Base-by-base conservation (phyloP, 208 protist species). In the Vickermania ingenoplastis region DNA sequence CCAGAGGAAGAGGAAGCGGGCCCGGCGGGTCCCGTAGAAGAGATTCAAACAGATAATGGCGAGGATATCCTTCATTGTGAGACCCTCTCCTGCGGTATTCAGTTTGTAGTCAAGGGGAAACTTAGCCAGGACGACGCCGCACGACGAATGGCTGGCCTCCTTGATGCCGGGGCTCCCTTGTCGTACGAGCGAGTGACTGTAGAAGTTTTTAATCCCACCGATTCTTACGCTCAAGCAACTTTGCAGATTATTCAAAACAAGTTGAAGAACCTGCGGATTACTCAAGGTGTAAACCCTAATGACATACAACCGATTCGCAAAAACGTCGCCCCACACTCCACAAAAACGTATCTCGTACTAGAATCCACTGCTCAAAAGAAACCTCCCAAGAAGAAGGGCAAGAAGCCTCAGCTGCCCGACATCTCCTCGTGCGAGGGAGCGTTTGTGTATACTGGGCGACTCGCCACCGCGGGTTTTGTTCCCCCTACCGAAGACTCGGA, bases 81-180 rank as follows among this genome's bases (percentile, higher is more conserved):
- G 41, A 21, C 4, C 5, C 57, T 61, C 36, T 49, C n/a, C 13
- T 61, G 57, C 24, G 57, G 57, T 4, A 7, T 61, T 17, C n/a
- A 55, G 31, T 61, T 54, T 55, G 41, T n/a, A n/a, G 36, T 61
- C 17, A 14, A 55, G 7, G 57, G 57, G 11, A 53, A 61, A 23
- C 25, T 61, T 4, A 61, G 57, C 24, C 7, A 61, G 23, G 17
- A 14, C 5, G 41, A 61, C 24, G 23, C 57, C 14, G 57, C 22
- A n/a, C 26, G 41, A 23, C 13, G 24, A 11, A 49, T 49, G 36
- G 41, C 28, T 13, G 57, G 57, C 5, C 26, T 53, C 13, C 57
- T 61, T 4, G 17, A 53, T 5, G 36, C 21, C 21, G n/a, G 4
- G 36, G 56, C 54, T 14, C 57, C 57, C 3, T 17, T 61, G 4